Conservation (phyloP, 148 eudicot genomes). For the Persicaria tinctoria region DNA sequence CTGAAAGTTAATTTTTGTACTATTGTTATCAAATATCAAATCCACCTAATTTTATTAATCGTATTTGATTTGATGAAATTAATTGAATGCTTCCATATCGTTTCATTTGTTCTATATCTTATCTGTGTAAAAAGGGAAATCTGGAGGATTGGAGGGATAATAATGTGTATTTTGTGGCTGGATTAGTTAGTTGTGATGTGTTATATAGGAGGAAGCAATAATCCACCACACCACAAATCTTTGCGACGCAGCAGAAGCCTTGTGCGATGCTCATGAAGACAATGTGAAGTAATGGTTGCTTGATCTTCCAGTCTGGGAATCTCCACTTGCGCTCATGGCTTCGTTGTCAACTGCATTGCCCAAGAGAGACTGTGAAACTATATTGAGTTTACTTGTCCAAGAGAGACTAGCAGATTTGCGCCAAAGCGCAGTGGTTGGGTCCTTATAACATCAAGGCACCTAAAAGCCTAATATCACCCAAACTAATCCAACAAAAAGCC, state of each 20-base stretch:
- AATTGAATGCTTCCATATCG: too few relatives aligned
- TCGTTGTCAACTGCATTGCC: background rate
- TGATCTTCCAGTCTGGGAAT: conserved; percentile 2
- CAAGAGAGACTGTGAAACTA: too few relatives aligned
- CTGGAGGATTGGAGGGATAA: background rate
- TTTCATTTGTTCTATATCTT: too few relatives aligned
- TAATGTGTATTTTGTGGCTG: background rate
- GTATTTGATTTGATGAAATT: too few relatives aligned
- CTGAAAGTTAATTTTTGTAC: background rate
- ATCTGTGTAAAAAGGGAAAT: background rate
- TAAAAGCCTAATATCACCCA: too few relatives aligned
- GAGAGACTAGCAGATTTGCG: too few relatives aligned
- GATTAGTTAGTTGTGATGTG: background rate
- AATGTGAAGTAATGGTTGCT: conserved; percentile 21
- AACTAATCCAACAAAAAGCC: too few relatives aligned
- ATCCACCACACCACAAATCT: conserved; percentile 38
- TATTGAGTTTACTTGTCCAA: too few relatives aligned
- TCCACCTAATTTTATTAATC: too few relatives aligned
- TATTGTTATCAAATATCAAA: background rate
- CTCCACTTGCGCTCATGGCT: background rate
- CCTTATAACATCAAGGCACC: too few relatives aligned
- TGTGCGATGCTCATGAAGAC: conserved; percentile 48
- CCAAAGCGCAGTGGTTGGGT: too few relatives aligned
- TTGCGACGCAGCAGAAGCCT: conserved; percentile 57
- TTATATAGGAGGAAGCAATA: conserved; percentile 28